Evolutionary conservation across 129 eudicot species (phyloP).

Genomic region (Helianthus annuus): DNA sequence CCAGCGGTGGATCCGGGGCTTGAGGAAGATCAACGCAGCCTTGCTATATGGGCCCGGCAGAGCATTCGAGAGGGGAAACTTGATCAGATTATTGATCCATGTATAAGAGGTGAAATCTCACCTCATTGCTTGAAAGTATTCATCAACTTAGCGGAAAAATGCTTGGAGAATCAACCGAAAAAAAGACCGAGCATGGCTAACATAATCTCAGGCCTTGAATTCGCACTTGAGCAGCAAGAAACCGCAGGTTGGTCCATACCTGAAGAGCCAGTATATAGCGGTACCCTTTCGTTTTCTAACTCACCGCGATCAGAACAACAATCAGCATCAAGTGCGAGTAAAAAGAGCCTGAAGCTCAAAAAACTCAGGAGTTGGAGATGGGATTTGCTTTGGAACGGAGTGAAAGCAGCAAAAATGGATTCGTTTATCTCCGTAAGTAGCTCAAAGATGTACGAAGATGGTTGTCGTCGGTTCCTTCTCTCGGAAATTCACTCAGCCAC

Average conservation of each 20-base stretch:
- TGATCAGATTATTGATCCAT: constrained; percentile 42
- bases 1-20: constrained; percentile 50
- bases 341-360: constrained; percentile 25
- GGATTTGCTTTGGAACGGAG: too few species aligned
- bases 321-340: constrained; percentile 22
- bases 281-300: not conserved
- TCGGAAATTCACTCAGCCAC: too few species aligned
- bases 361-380: constrained; percentile 40
- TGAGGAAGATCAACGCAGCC: constrained; percentile 47
- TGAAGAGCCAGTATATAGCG: constrained; percentile 21
- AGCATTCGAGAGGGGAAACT: constrained; percentile 35
- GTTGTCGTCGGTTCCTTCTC: too few species aligned
- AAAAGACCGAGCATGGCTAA: constrained; percentile 59
- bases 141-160: constrained; percentile 36
- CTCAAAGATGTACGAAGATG: too few species aligned
- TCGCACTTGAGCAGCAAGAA: constrained; percentile 41
- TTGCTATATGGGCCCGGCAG: constrained; percentile 39
- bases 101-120: constrained; percentile 36
- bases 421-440: too few species aligned
- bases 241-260: constrained; percentile 34
- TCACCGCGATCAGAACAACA: constrained; percentile 32
- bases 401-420: too few species aligned
- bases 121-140: constrained; percentile 28
- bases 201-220: constrained; percentile 45
- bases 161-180: constrained; percentile 46